Evolutionary conservation across 257 asterid genomes (phyloP), one percentile per base, ranked within the genome.

Genomic region (Solanum chilense): DNA sequence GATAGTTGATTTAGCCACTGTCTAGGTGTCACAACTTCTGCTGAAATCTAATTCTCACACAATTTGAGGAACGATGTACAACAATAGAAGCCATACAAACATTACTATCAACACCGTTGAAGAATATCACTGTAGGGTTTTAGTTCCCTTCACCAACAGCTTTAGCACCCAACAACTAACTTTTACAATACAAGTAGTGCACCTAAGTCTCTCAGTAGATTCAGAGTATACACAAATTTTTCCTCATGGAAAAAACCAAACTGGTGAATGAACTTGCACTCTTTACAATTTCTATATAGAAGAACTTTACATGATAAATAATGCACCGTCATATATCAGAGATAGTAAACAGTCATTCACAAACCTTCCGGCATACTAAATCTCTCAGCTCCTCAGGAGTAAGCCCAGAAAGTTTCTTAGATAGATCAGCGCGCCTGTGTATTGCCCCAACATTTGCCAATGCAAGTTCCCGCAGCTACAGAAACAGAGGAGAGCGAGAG

Each of bases 401-500:
- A 87, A 97, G 98, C 83, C 93, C 88, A 39, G 97, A 89, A 88
- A 97, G 95, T 90, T 93, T 97, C 91, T 95, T 97, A 71, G 98
- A 92, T 82, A 97, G 96, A 91, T 96, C 97, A 33, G 94, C 93
- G 62, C 99, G 99, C 92, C 83, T 94, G 91, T 95, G 90, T 82
- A 96, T 93, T 83, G 99, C 91, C 14, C 99, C 99, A 86, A 97
- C 92, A 94, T 97, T 97, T 64, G 97, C 97, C 96, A 97, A 86
- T 58, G 98, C 97, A 89, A 97, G 97, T 89, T 96, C 99, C 88
- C 89, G 94, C 89, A 97, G 90, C 99, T 97, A 86, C 95, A 93
- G 91, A 68, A 86, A 76, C 66, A 86, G 31, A 20, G 69, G 45
- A 56, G 12, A 29, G 87, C 13, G 75, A 42, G 33, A 80, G 66